Percentiles rank a stretch among this genome's conserved stretches.
phyloP scores from a whole-genome alignment of 2,329 filamentous ascomycete genomes.

The Xylariales sp. region DNA sequence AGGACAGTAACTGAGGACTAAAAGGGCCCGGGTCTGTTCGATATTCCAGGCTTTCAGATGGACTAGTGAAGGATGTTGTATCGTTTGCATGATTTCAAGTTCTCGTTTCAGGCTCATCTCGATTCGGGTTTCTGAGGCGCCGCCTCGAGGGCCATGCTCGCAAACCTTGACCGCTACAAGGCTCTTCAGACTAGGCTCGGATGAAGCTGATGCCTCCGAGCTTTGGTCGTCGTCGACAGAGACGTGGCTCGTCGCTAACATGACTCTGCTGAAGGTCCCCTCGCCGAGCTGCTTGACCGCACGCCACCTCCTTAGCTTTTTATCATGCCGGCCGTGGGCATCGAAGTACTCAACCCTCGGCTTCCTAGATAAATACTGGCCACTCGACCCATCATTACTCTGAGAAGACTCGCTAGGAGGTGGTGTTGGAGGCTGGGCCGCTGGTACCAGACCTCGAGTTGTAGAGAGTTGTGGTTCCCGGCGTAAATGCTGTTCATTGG shows the following conservation, averaged over 20 bases:
- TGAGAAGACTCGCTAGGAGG: constrained; percentile 71
- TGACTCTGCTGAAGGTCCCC: constrained; percentile 92
- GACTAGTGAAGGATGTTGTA: constrained; percentile 85
- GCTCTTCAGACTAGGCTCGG: constrained; percentile 61
- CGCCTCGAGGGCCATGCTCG: constrained; percentile 88
- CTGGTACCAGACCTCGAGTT: constrained; percentile 65
- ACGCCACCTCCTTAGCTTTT: constrained; percentile 72
- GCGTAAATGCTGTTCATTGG: constrained; percentile 48
- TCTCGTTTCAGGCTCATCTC: constrained; percentile 93
- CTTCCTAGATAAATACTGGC: constrained; percentile 34
- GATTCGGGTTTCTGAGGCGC: constrained; percentile 86
- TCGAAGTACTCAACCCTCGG: constrained; percentile 60
- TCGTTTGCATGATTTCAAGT: constrained; percentile 84
- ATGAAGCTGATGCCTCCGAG: constrained; percentile 26
- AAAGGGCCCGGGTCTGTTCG: constrained; percentile 72
- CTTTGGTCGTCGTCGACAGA: constrained; percentile 42
- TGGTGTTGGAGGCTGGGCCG: constrained; percentile 69
- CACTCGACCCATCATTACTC: constrained; percentile 38
- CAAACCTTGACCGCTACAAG: constrained; percentile 94
- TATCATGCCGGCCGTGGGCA: constrained; percentile 60
- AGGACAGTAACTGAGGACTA: constrained; percentile 87
- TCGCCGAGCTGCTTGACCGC: constrained; percentile 78
- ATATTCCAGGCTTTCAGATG: constrained; percentile 90
- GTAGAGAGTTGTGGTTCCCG: constrained; percentile 79
- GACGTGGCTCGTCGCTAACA: constrained; percentile 79